Base-by-base conservation (phyloP, 768 basidiomycete species). In the Phlebiopsis flavidoalba region DNA sequence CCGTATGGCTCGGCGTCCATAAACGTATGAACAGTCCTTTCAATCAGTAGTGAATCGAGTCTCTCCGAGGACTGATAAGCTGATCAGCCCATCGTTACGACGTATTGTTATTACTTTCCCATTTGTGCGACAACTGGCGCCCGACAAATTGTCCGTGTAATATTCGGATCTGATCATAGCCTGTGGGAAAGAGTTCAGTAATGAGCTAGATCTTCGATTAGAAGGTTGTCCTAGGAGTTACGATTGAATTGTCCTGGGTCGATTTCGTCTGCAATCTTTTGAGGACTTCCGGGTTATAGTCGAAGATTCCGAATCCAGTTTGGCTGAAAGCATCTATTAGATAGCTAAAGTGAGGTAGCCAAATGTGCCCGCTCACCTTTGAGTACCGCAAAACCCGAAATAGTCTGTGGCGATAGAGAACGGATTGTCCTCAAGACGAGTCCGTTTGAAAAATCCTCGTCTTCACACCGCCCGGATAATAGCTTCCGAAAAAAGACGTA, bases 31-130 rank as follows among this genome's bases (percentile, higher is more conserved):
- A 70, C 64, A 40, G 62, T 65, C 57, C 67, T 65, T 36, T 66
- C n/a, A n/a, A n/a, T n/a, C n/a, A 65, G 50, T 66, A 69, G 53
- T 64, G 65, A 21, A 71, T 60, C 5, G 66, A 65, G 55, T 70
- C n/a, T n/a, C n/a, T 70, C 8, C 67, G 68, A 0, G 71, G 66
- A 11, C 69, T 65, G 63, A 74, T 74, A 43, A 72, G 64, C 64
- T 74, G 66, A 43, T 67, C 66, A 0, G 64, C 66, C 69, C 66
- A 67, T 15, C 69, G 67, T 17, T n/a, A n/a, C n/a, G n/a, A 69
- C 65, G 45, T 69, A 69, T 24, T 67, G 67, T n/a, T 21, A 69
- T 50, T 8, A 69, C 51, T 69, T 69, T 15, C 69, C 69, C 11
- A n/a, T n/a, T 66, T 65, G 55, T 66, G 69, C n/a, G 40, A 3